A percentile compares a stretch with the other conserved stretches of the same genome.
These are phyloP conservation scores for Zasmidium angulare DNA, from an alignment of 2,329 filamentous ascomycete genomes.

Conservation along the genomic window DNA sequence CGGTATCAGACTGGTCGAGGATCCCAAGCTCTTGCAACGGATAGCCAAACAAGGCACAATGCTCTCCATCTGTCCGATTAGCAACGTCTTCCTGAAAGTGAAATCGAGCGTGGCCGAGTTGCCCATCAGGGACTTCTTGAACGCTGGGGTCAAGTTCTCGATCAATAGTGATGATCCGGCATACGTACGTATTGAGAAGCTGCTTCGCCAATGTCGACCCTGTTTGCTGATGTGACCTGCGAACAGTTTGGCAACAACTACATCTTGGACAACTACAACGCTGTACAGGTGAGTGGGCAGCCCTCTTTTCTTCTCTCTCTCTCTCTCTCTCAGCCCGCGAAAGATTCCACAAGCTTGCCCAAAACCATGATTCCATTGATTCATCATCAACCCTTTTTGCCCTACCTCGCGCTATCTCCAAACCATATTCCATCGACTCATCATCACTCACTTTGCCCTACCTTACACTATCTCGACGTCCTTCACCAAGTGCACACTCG, in stretches of 20 bases:
- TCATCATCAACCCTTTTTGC: neutral
- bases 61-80: slow-evolving; percentile 71
- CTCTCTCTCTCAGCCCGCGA: neutral
- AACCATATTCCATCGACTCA: no score
- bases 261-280: slow-evolving; percentile 72
- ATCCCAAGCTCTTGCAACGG: slow-evolving; percentile 57
- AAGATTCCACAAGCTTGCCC: neutral
- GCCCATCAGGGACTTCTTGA: slow-evolving; percentile 63
- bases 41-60: slow-evolving; percentile 60
- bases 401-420: no score
- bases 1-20: slow-evolving; percentile 65
- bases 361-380: no score
- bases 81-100: slow-evolving; percentile 66
- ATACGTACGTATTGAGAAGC: slow-evolving; percentile 76
- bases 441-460: neutral
- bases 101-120: slow-evolving; percentile 55
- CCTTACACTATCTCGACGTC: no score
- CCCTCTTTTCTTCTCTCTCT: no score
- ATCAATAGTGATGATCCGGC: slow-evolving; percentile 75
- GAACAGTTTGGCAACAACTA: slow-evolving; percentile 67
- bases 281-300: slow-evolving; percentile 62
- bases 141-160: slow-evolving; percentile 65
- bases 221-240: neutral
- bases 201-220: slow-evolving; percentile 50
- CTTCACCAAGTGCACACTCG: no score